Evolutionary conservation across 2,329 filamentous ascomycete species (phyloP).

Genomic region (Parafenestella ontariensis): DNA sequence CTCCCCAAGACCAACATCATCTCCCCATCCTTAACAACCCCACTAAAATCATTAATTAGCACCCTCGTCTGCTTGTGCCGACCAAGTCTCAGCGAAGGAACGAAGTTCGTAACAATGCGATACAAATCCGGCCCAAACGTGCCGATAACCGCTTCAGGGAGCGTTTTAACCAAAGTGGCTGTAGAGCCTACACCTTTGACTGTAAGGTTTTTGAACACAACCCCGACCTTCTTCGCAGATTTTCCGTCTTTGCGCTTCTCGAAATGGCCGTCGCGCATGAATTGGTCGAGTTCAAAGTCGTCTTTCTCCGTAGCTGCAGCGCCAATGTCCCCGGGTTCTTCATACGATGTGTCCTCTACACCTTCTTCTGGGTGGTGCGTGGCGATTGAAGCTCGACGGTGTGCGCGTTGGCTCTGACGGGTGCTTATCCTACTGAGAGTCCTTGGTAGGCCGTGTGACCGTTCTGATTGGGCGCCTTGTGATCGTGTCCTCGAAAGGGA

Average conservation of each 20-base stretch:
- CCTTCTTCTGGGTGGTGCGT: background rate
- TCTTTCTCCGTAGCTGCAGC: slow-evolving; percentile 56
- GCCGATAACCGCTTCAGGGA: slow-evolving; percentile 76
- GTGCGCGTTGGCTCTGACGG: slow-evolving; percentile 16
- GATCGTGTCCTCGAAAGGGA: slow-evolving; percentile 57
- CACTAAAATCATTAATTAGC: slow-evolving; percentile 71
- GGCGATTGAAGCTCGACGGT: slow-evolving; percentile 19
- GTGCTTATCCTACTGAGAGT: slow-evolving; percentile 40
- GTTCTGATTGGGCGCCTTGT: slow-evolving; percentile 28
- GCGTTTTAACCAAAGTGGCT: slow-evolving; percentile 72
- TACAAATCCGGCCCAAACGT: slow-evolving; percentile 85
- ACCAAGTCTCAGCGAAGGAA: slow-evolving; percentile 60
- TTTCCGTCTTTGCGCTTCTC: slow-evolving; percentile 73
- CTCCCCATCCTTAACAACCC: slow-evolving; percentile 71
- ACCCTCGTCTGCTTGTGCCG: slow-evolving; percentile 59
- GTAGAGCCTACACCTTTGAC: slow-evolving; percentile 74
- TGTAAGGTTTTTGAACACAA: slow-evolving; percentile 77
- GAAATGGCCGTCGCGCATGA: slow-evolving; percentile 76
- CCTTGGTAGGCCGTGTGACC: slow-evolving; percentile 31
- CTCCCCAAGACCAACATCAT: slow-evolving; percentile 77
- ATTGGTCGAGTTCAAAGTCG: slow-evolving; percentile 72
- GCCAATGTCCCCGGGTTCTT: slow-evolving; percentile 27
- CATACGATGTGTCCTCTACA: slow-evolving; percentile 10
- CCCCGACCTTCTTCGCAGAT: slow-evolving; percentile 78
- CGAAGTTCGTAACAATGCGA: slow-evolving; percentile 63